Base-by-base conservation (phyloP, 2,329 filamentous ascomycete genomes). In the Erysiphe pulchra region DNA sequence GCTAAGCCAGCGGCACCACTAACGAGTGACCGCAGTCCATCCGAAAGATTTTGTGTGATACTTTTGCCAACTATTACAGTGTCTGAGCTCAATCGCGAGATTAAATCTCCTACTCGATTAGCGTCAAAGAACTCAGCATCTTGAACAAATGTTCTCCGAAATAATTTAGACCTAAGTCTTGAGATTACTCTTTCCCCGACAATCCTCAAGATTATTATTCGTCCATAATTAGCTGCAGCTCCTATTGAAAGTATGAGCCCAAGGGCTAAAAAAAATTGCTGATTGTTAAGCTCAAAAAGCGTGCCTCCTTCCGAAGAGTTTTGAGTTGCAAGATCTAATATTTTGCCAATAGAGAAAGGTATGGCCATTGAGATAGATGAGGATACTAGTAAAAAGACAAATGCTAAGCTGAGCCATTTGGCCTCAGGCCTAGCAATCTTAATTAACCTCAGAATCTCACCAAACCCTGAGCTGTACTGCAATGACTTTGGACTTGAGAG, bases 41-140 rank as follows among this genome's bases (percentile, higher is more conserved):
- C 90, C 6, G 87, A 95, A 44, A 98, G 66, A 58, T 98, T 98
- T 58, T 95, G 87, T 0, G 90, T 98, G 52, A 98, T 93, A 56
- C 85, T 93, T 63, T 98, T 98, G 58, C 87, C 90, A 46, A 98
- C 90, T 56, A 98, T 92, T 57, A 95, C 84, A 0, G 90, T 94
- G 60, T 98, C 92, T 2, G 86, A 92, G 56, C 87, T 86, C 41
- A 98, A 73, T 34, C 92, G 79, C 34, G 87, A 95, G 56, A 98
- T 94, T 54, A 98, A 66, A 59, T 98, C 90, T 59, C 90, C 90
- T 24, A 94, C 86, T 24, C 90, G 74, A 63, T 98, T 98, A 36
- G 90, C 90, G 59, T 98, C 90, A 57, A 98, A 98, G 65, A 98
- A 98, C 57, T 95, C 90, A 48, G 90, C 90, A 60, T 98, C 90